Evolutionary conservation across 176 grass and related monocot genomes (phyloP), one percentile per base, ranked within the genome.

Genomic region (Carex littledalei): DNA sequence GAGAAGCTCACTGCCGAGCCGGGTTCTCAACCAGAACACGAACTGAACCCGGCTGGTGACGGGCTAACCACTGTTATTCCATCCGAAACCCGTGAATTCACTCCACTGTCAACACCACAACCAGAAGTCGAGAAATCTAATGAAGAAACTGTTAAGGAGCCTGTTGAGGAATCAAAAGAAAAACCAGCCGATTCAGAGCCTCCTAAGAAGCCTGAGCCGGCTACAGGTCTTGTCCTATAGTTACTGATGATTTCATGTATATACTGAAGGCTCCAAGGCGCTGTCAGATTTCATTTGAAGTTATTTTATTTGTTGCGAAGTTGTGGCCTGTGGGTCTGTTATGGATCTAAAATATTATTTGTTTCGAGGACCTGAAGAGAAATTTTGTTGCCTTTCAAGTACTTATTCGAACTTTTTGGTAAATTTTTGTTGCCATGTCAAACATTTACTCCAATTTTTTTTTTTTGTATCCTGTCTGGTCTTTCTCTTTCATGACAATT

Each of bases 141-240:
- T 26, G 78, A 29, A 43, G 58, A 87, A 75, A 80, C 35, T 49
- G 65, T 84, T 10, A 85, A 70, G 45, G 60, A 72, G 72, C 18
- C 39, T 49, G 82, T 84, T 34, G 85, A 64, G 32, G 83, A 90
- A 32, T 81, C 85, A 58, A 79, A 71, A 34, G 78, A 22, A 16
- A 29, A 85, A 58, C 68, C 89, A 83, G 50, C 82, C 53, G 57
- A 60, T n/a, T 61, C 21, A 5, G 63, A 83, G 61, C 35, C 84
- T 59, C 68, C 64, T 61, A 67, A 86, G 34, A 89, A 91, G 69
- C 75, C 89, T 21, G 69, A 89, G 57, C 74, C 86, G 68, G 86
- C 84, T 80, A 81, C 90, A 80, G 84, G 89, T 86, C 89, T 92
- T 71, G 80, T 91, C 50, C 73, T 92, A 41, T 97, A 80, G 94